Evolutionary conservation across 805 yeast genomes (phyloP).

Genomic region (Wickerhamomyces sydowiorum): DNA sequence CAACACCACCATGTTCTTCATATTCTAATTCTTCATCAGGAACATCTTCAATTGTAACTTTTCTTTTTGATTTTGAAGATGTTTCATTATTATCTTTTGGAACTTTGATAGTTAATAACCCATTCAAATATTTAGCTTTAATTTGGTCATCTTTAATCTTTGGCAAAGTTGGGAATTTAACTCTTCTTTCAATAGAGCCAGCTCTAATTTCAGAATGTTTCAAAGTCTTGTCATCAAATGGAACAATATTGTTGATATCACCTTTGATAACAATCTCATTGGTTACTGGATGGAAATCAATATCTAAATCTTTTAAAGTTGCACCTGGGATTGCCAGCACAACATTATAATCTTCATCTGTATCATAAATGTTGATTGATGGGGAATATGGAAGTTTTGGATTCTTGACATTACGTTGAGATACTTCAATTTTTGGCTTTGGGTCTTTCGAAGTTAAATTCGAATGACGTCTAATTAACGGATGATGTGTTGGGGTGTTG

Average conservation of each 20-base stretch:
- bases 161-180: constrained; percentile 50
- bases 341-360: constrained; percentile 37
- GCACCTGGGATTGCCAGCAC: constrained; percentile 58
- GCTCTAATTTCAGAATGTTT: constrained; percentile 49
- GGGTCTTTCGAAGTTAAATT: constrained; percentile 16
- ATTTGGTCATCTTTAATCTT: constrained; percentile 47
- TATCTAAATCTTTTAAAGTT: constrained; percentile 41
- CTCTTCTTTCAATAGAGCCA: constrained; percentile 52
- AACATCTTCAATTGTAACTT: constrained; percentile 40
- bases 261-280: constrained; percentile 51
- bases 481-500: constrained; percentile 3
- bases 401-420: constrained; percentile 19
- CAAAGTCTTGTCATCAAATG: constrained; percentile 31
- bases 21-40: constrained; percentile 42
- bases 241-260: constrained; percentile 32
- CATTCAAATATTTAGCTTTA: constrained; percentile 47
- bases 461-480: constrained; percentile 20
- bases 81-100: constrained; percentile 36
- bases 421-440: constrained; percentile 23
- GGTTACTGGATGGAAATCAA: constrained; percentile 55
- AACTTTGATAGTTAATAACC: constrained; percentile 44
- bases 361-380: constrained; percentile 51
- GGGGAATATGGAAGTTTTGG: constrained; percentile 48
- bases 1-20: constrained; percentile 25
- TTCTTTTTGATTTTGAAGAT: constrained; percentile 35